Evolutionary conservation across 352 stramenopile species (phyloP), one percentile per base, ranked within the genome.

Genomic region (Plasmopara halstedii): DNA sequence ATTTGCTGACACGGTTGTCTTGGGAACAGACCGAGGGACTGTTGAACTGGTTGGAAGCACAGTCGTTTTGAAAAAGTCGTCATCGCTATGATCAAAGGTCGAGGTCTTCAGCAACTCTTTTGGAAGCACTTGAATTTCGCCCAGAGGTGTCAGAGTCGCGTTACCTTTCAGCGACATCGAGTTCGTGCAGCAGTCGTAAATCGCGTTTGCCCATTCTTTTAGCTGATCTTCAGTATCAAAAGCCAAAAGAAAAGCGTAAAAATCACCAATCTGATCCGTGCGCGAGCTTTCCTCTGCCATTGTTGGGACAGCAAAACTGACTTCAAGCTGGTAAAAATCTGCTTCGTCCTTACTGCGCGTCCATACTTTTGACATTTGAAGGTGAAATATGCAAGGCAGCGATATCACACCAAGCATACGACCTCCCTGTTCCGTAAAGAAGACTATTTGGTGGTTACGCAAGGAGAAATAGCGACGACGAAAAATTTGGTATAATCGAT

Each of bases 111-210:
- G 68, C 31, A 94, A 40, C 40, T 90, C 82, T 31, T 87, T 85
- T 4, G 82, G 82, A n/a, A 94, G 60, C 7, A 83, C 66, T 37
- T 89, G 79, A 29, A 94, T 91, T 2, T 84, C 67, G 25, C 67
- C 73, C 1, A 90, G 59, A 5, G 74, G 72, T 15, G 63, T 66
- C 17, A 93, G 44, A 4, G 70, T 74, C 11, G 70, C 53, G 22
- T 72, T 84, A 6, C 64, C 65, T 48, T 91, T 83, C n/a, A 90
- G 55, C 19, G 79, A 85, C 79, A 90, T 88, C 1, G 82, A 89
- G 50, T 94, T 94, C 2, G 82, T 91, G 35, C 79, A 91, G 55
- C 82, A 91, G 19, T 94, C 73, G 50, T 87, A 89, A 41, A 94
- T 90, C 11, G 71, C 65, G 6, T 69, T 50, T 2, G 82, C 79